Evolutionary conservation across 225 moss, liverwort and hornwort genomes (phyloP).

Genomic region (Marchantia paleacea): DNA sequence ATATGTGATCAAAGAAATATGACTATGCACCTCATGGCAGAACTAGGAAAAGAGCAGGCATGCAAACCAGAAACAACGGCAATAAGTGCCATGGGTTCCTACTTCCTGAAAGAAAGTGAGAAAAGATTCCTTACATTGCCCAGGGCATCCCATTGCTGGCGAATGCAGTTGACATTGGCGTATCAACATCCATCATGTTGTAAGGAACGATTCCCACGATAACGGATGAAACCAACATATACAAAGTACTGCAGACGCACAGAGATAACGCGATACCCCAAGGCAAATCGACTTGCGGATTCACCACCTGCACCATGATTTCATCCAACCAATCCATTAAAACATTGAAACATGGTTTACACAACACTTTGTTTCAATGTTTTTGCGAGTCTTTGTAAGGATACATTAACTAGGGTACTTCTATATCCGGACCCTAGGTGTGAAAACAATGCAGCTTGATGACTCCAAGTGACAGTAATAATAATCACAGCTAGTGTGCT

Average conservation of each 20-base stretch:
- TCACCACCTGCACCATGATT: conserved; percentile 56
- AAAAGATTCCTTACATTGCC: conserved; percentile 62
- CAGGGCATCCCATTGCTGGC: conserved; percentile 78
- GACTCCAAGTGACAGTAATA: too few relatives aligned
- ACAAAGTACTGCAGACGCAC: conserved; percentile 74
- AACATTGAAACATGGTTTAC: too few relatives aligned
- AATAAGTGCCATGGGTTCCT: background rate
- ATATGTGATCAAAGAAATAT: background rate
- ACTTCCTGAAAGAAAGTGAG: background rate
- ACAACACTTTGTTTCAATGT: too few relatives aligned
- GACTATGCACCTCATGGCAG: background rate
- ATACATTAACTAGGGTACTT: too few relatives aligned
- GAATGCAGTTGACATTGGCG: conserved; percentile 89
- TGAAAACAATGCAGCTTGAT: too few relatives aligned
- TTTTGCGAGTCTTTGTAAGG: too few relatives aligned
- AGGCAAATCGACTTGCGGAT: conserved; percentile 86
- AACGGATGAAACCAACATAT: conserved; percentile 80
- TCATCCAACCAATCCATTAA: background rate
- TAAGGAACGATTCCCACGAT: conserved; percentile 92
- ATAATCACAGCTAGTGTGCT: background rate
- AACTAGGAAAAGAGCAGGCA: background rate
- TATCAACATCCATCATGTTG: conserved; percentile 77
- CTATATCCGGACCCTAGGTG: too few relatives aligned
- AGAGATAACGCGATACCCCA: conserved; percentile 79
- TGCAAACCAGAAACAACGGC: background rate